Evolutionary conservation across 768 basidiomycete species (phyloP), one percentile per base, ranked within the genome.

Genomic region (Mrakia frigida): DNA sequence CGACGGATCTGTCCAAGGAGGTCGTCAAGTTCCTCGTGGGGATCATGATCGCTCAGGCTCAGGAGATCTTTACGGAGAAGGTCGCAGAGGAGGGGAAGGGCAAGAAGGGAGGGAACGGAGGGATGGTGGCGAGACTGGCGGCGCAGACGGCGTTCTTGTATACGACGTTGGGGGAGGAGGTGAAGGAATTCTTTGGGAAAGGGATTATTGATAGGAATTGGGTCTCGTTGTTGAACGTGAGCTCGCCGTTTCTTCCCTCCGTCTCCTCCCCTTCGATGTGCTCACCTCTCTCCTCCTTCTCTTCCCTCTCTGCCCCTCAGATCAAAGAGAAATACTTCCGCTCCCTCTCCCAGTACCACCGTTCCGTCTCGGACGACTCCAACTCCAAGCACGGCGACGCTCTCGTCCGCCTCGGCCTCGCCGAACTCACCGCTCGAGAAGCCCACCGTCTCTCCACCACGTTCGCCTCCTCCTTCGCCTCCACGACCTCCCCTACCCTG

Each of bases 151-250:
- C 92, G 0, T 87, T 82, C 21, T 88, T 94, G 88, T 99, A 98
- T 81, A 88, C 87, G 0, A 86, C 89, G 0, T 86, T 98, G n/a
- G 86, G 86, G 7, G 97, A 99, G 78, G 94, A 98, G 77, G 92
- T 92, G 46, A 98, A 97, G 83, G 96, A 98, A 80, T 98, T 97
- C 80, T 90, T 93, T 87, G 94, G 93, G 6, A 97, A 97, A 83
- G 93, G 94, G 2, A 91, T 98, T 74, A 92, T 99, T 82, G 94
- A 98, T 81, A 85, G 94, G 37, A 93, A 94, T 80, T 99, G 96
- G 96, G 87, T 95, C 7, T 90, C 90, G 1, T 84, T 98, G 28
- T 84, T 96, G 53, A 91, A 93, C 86, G 93, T 90, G 80, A 46
- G 85, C 82, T 10, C 37, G 6, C 65, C 25, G 39, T 10, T 31